Percentiles rank a stretch among this genome's conserved stretches.
Conservation (phyloP, 768 basidiomycete genomes). For the Pulveroboletus sp. region DNA sequence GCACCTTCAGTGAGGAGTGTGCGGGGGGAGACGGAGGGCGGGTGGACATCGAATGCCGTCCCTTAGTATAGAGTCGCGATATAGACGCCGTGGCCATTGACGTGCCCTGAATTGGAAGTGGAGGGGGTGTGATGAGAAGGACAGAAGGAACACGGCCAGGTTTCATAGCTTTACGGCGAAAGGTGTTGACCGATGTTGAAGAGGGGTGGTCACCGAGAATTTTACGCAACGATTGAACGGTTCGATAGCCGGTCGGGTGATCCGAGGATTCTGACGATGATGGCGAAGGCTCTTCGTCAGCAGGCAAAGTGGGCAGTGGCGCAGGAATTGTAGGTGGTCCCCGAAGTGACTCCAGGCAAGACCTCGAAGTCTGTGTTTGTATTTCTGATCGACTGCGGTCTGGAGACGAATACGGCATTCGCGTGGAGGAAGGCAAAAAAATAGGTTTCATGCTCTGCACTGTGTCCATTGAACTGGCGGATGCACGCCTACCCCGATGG, state of each 20-base stretch:
- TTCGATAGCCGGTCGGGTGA: conserved; percentile 50
- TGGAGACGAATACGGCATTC: conserved; percentile 7
- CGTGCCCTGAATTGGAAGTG: conserved; percentile 53
- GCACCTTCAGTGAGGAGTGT: conserved; percentile 42
- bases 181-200: conserved; percentile 21
- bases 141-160: conserved; percentile 17
- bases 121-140: conserved; percentile 42
- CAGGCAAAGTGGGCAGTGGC: conserved; percentile 48
- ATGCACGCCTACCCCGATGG: conserved; percentile 31
- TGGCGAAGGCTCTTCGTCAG: conserved; percentile 49
- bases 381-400: conserved; percentile 11
- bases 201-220: conserved; percentile 55
- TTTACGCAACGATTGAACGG: conserved; percentile 61
- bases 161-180: conserved; percentile 11
- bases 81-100: conserved; percentile 75
- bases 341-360: conserved; percentile 32
- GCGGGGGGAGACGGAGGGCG: conserved; percentile 57
- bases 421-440: conserved; percentile 14
- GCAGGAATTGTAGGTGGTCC: conserved; percentile 13
- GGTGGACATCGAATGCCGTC: conserved; percentile 54
- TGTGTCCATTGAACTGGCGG: conserved; percentile 28
- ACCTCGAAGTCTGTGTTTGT: conserved; percentile 8
- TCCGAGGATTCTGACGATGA: conserved; percentile 53
- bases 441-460: conserved; percentile 17
- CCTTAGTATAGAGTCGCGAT: conserved; percentile 70